Evolutionary conservation across 129 eudicot genomes (phyloP).

Genomic region (Artemisia annua): DNA sequence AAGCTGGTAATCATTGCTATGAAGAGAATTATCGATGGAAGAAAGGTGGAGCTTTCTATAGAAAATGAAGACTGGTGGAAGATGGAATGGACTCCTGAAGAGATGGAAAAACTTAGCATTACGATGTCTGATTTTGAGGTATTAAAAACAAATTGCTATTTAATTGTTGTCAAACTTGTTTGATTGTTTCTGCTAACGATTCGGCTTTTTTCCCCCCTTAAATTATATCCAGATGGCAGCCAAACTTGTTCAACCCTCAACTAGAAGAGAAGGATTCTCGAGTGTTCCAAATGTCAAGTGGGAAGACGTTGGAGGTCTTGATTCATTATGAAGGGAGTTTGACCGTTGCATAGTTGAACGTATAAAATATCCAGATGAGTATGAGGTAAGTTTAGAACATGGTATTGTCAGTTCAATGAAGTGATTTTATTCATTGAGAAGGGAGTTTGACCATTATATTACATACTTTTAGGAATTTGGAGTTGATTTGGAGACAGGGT

Average conservation of each 20-base stretch:
- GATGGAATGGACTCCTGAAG: constrained; percentile 66
- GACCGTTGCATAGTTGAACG: constrained; percentile 70
- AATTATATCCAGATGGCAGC: constrained; percentile 52
- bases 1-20: constrained; percentile 72
- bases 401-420: background rate
- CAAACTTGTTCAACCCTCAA: constrained; percentile 67
- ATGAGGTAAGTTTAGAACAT: constrained; percentile 44
- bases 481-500: constrained; percentile 70
- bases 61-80: constrained; percentile 69
- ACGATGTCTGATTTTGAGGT: constrained; percentile 74
- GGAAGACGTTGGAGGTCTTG: constrained; percentile 97
- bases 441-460: too few relatives aligned
- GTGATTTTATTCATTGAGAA: too few relatives aligned
- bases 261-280: constrained; percentile 93
- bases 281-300: constrained; percentile 75
- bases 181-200: background rate
- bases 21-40: constrained; percentile 71
- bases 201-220: background rate
- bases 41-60: constrained; percentile 39
- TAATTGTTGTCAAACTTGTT: background rate
- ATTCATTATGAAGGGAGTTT: constrained; percentile 59
- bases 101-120: constrained; percentile 67
- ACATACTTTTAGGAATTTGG: constrained; percentile 54
- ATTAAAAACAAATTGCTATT: background rate
- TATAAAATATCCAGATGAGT: constrained; percentile 64